Evolutionary conservation across 768 basidiomycete genomes (phyloP), one percentile per base, ranked within the genome.

Genomic region (Pleurotus platypus): DNA sequence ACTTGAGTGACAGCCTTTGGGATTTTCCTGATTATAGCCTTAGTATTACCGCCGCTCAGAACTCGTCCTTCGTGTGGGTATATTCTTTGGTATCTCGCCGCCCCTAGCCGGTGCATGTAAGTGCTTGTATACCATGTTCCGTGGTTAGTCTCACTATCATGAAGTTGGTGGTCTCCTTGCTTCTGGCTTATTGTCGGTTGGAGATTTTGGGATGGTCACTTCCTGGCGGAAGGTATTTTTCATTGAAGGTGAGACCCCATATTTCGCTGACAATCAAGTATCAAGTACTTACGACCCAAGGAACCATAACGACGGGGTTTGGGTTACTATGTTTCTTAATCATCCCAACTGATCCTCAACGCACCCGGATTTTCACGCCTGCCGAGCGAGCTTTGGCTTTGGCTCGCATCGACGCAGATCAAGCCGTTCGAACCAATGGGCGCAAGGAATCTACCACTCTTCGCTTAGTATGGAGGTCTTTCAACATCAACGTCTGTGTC

Each of bases 191-290:
- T 57, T 75, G 5, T 58, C 64, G 5, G 48, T 72, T 6, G 56
- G 60, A 8, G 65, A 70, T 46, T 68, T 75, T 16, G 72, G 73
- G 0, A 56, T 56, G 1, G 62, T 73, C 16, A 66, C 60, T 26
- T 67, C 67, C 4, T 75, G 74, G 74, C 62, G 73, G 24, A 75
- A 78, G 64, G 75, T 78, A 26, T 77, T 78, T 54, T 67, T 78
- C 24, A 58, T 77, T 39, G 76, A 78, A 70, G 77, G 74, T 72
- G 56, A 55, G 45, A 30, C 8, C 8, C 8, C 4, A 35, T 11
- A 35, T 35, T 9, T 35, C 30, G 30, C 30, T 35, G 11, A 35
- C 30, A 4, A 35, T 20, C 47, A 9, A 2, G 7, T 46, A 42
- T 20, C 47, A 9, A 2, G 7, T 46, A 42, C 15, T 15, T 50